Base-by-base conservation (phyloP, 192 early-diverging fungal genomes). In the Coemansia biformis region DNA sequence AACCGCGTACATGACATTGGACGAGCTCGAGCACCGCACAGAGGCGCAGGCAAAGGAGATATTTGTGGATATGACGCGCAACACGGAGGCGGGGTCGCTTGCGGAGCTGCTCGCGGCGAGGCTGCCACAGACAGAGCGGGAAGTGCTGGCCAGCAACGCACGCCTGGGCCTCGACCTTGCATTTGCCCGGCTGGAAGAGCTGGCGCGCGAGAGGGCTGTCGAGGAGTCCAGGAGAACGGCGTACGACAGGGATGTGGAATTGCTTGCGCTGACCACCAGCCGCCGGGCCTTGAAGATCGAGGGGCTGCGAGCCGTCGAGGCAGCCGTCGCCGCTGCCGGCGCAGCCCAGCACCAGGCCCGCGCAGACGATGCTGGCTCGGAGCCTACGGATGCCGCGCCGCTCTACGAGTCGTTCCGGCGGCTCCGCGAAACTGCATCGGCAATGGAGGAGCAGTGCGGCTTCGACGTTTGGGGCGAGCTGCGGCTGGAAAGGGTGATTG, bases 11-110 rank as follows among this genome's bases (percentile, higher is more conserved):
- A 65, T 54, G 23, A 50, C 50, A 0, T 9, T 73, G n/a, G 62
- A 73, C 16, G 57, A 73, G 43, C 40, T 73, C 29, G 57, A 73
- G 15, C 42, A 22, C 3, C 55, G 53, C 13, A 65, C 69, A 23
- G 62, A 60, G 15, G 37, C 57, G 10, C 50, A 21, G 37, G 17
- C 60, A 19, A 56, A 43, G 31, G 57, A 73, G 10, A 30, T 73
- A 2, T 73, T 73, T 73, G 54, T 73, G 1, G 69, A 73, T 24
- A 73, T 73, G 69, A 56, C 62, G 7, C 53, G 53, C 37, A 57
- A 57, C 43, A 54, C 48, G 2, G 45, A 59, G 15, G 68, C 49
- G 13, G 48, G 43, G 1, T 65, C 69, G 19, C 37, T 73, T 15
- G 39, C 57, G 4, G 69, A 73, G 36, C 50, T 73, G 29, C 57